phyloP scores from a whole-genome alignment of 139 green algal species.

The Monoraphidium neglectum region DNA sequence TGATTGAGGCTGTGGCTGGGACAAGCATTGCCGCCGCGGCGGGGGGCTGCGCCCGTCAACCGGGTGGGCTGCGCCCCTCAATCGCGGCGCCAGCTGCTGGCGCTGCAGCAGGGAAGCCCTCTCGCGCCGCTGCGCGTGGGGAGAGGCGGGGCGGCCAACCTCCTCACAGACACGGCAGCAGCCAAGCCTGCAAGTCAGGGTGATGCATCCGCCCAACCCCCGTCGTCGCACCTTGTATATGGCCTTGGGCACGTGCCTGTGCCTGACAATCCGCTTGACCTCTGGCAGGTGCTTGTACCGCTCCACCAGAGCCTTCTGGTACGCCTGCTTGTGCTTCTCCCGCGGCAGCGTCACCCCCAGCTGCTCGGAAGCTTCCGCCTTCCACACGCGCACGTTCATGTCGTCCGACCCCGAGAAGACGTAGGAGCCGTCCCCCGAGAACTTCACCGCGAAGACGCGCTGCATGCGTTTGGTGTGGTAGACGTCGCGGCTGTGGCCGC shows the following conservation, averaged over 20 bases:
- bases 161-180: no score
- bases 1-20: no score
- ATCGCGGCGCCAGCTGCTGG: no score
- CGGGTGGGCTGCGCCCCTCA: no score
- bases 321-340: constrained; percentile 84
- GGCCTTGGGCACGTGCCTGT: constrained; percentile 83
- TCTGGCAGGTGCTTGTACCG: constrained; percentile 97
- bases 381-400: constrained; percentile 92
- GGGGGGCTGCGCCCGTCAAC: no score
- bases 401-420: constrained; percentile 92
- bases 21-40: no score
- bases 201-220: background rate
- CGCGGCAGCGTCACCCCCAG: constrained; percentile 85
- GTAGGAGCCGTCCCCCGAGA: constrained; percentile 92
- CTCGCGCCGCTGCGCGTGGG: no score
- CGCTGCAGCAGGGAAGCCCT: no score
- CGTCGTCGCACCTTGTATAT: constrained; percentile 89
- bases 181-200: background rate
- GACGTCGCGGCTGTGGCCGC: constrained; percentile 77
- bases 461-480: constrained; percentile 99
- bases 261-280: constrained; percentile 84
- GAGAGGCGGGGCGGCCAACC: no score
- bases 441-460: constrained; percentile 85
- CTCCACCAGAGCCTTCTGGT: constrained; percentile 87
- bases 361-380: constrained; percentile 89